phyloP scores from a whole-genome alignment of 768 basidiomycete species.

The Cytidiella melzeri region DNA sequence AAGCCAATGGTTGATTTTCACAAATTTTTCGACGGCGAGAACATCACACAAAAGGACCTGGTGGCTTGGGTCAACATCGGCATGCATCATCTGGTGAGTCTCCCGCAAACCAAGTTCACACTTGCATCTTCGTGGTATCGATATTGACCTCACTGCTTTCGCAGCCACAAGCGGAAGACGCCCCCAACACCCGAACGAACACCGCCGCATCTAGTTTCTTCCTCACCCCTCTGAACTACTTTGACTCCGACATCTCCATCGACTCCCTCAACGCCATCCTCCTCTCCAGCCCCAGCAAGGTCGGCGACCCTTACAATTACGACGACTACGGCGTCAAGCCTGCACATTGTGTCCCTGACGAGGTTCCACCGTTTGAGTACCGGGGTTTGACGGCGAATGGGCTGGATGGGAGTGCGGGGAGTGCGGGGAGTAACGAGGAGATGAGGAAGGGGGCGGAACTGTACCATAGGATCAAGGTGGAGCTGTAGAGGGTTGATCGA shows the following conservation, averaged over 20 bases:
- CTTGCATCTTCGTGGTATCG: background rate
- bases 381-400: conserved; percentile 28
- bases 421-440: conserved; percentile 29
- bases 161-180: conserved; percentile 59
- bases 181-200: conserved; percentile 54
- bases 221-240: conserved; percentile 58
- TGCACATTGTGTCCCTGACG: conserved; percentile 33
- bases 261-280: conserved; percentile 50
- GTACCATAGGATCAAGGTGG: conserved; percentile 23
- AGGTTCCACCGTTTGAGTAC: conserved; percentile 35
- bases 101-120: background rate
- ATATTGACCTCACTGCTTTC: background rate
- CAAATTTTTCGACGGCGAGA: conserved; percentile 59
- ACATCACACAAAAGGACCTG: conserved; percentile 56
- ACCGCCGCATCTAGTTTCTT: conserved; percentile 52
- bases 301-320: conserved; percentile 34
- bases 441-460: conserved; percentile 35
- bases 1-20: conserved; percentile 51
- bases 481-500: conserved; percentile 13
- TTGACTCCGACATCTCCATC: conserved; percentile 57
- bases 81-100: conserved; percentile 53
- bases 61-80: conserved; percentile 65
- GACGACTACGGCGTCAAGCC: conserved; percentile 51
- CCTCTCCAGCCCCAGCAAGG: conserved; percentile 31
- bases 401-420: conserved; percentile 27